A percentile compares a stretch with the other conserved stretches of the same genome.
Evolutionary conservation across 371 early-diverging fungal species (phyloP).

Genomic region (Mucor circinelloides): DNA sequence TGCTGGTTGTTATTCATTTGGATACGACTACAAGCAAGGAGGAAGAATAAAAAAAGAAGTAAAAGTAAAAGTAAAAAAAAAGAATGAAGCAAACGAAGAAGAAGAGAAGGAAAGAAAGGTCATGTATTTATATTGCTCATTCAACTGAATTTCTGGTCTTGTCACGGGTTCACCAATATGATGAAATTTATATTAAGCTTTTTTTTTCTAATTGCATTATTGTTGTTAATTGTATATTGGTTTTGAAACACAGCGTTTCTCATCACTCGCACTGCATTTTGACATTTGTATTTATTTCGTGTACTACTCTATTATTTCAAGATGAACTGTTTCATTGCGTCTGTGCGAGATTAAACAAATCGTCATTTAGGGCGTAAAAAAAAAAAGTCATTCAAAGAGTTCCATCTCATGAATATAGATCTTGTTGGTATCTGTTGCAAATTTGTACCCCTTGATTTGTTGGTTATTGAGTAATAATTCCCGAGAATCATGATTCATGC

Average conservation of each 20-base stretch:
- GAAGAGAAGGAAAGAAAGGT: background rate
- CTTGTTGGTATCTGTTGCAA: background rate
- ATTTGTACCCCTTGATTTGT: background rate
- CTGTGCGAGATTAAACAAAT: slow-evolving; percentile 3
- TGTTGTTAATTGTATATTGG: background rate
- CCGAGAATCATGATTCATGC: background rate
- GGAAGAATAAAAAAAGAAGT: background rate
- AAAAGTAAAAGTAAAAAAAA: background rate
- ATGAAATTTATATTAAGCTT: slow-evolving; percentile 4
- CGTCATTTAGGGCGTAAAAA: background rate
- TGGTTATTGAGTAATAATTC: background rate
- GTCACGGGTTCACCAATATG: slow-evolving; percentile 3
- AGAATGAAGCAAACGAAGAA: background rate
- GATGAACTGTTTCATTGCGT: slow-evolving; percentile 1
- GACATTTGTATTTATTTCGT: background rate
- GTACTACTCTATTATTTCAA: background rate
- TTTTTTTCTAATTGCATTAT: background rate
- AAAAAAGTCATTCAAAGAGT: background rate
- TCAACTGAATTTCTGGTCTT: background rate
- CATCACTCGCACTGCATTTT: background rate
- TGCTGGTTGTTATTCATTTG: background rate
- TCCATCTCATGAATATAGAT: background rate
- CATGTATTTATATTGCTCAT: background rate
- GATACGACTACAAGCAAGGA: background rate
- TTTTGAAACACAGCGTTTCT: background rate